These are phyloP conservation scores for Kodamaea nitidulidarum DNA, from an alignment of 805 yeast species.

Conservation along the genomic window DNA sequence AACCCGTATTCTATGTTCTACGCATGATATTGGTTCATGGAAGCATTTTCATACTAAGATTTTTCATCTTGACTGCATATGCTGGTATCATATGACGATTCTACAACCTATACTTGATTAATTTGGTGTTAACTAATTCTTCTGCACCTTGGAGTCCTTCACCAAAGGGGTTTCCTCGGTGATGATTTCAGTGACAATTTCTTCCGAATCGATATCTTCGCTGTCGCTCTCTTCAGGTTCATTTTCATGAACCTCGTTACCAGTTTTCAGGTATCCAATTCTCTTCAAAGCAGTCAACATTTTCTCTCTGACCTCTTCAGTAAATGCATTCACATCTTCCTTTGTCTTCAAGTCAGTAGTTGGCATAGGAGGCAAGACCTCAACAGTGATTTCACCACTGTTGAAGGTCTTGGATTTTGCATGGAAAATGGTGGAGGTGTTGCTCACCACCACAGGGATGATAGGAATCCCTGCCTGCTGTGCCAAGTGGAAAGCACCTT, in stretches of 20 bases:
- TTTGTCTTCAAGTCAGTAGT: constrained; percentile 62
- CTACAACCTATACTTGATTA: too few species aligned
- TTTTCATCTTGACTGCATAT: too few species aligned
- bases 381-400: constrained; percentile 70
- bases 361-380: constrained; percentile 75
- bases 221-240: constrained; percentile 8
- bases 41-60: too few species aligned
- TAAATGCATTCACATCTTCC: constrained; percentile 64
- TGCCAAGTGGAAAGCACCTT: constrained; percentile 98
- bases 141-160: constrained; percentile 1
- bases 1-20: too few species aligned
- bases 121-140: not conserved
- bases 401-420: constrained; percentile 61
- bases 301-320: constrained; percentile 48
- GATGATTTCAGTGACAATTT: constrained; percentile 13
- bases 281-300: constrained; percentile 48
- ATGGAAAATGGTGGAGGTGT: constrained; percentile 72
- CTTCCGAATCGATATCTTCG: constrained; percentile 7
- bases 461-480: constrained; percentile 87
- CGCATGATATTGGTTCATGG: too few species aligned
- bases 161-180: constrained; percentile 22
- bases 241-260: not conserved
- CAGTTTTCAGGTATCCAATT: constrained; percentile 39
- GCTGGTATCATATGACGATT: too few species aligned
- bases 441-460: constrained; percentile 83